Evolutionary conservation across 2,329 filamentous ascomycete species (phyloP), one percentile per base, ranked within the genome.

Genomic region (Aspergillus fructus): DNA sequence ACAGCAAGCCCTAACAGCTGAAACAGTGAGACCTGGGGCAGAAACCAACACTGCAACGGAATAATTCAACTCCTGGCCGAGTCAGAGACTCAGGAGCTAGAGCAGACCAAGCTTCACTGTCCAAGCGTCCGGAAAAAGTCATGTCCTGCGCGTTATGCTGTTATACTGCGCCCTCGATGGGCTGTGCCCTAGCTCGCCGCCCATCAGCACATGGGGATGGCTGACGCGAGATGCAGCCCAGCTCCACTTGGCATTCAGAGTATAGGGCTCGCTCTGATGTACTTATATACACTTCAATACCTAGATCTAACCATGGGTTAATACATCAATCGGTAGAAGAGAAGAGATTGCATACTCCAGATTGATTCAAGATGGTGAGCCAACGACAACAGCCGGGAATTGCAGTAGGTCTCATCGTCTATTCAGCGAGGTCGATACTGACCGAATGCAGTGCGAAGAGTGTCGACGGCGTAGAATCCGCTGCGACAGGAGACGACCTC

Each of bases 381-480:
- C 41, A 43, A 43, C 41, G 41, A 43, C 41, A 43, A 23, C 41
- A 21, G 19, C 41, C 41, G 3, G 41, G 41, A 24, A 43, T 43
- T 4, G 41, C 41, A 43, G 41, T 43, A 43, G 41, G 41, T 3
- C 3, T 43, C 19, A 19, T 43, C 1, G 3, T 15, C 41, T 8
- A 24, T 24, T 21, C 3, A 15, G 11, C 27, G 9, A 30, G 19
- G 12, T 19, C 24, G 19, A 43, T 43, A 24, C 41, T 43, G 41
- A 43, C 19, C 9, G 27, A 9, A 30, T 4, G 8, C n/a, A 43
- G 41, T 59, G 58, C 21, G 49, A 59, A 17, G 58, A 59, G 30
- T 59, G 58, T 43, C 58, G 58, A 19, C 49, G 53, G 12, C 43
- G 49, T 4, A 56, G 53, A 34, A 39, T 56, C 12, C 53, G 58